phyloP scores from a whole-genome alignment of 371 early-diverging fungal genomes.

The Rhizomucor pusillus region DNA sequence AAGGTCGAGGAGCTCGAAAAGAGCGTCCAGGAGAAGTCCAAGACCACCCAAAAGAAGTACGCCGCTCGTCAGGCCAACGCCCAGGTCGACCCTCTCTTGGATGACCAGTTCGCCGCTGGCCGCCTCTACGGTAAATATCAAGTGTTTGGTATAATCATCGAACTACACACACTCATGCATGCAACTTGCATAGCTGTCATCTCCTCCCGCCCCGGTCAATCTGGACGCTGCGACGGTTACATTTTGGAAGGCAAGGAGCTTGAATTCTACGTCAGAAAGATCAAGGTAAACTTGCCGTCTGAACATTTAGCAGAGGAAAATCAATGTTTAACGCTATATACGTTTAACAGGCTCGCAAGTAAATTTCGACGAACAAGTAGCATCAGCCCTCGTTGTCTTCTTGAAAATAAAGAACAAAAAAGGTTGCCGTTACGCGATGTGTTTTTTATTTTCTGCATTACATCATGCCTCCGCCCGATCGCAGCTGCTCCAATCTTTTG shows the following conservation, averaged over 20 bases:
- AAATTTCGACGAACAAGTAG: neutral
- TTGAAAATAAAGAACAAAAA: too few relatives aligned
- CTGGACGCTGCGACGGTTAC: conserved; percentile 96
- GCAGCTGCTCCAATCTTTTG: conserved; percentile 58
- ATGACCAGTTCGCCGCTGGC: conserved; percentile 91
- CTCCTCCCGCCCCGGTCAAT: conserved; percentile 97
- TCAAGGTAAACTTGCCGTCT: conserved; percentile 48
- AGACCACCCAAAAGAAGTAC: conserved; percentile 82
- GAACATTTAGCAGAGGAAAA: neutral
- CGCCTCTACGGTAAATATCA: conserved; percentile 65
- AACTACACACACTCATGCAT: neutral
- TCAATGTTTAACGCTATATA: neutral
- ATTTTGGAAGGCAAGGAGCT: conserved; percentile 97
- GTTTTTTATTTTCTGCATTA: too few relatives aligned
- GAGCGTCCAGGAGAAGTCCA: conserved; percentile 67
- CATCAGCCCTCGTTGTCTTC: too few relatives aligned
- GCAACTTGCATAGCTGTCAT: conserved; percentile 58
- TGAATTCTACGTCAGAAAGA: conserved; percentile 86
- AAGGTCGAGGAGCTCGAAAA: conserved; percentile 59
- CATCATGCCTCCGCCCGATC: neutral
- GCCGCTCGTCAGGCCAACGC: conserved; percentile 73
- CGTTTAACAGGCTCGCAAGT: conserved; percentile 6
- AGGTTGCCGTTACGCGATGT: too few relatives aligned
- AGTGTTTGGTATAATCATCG: neutral
- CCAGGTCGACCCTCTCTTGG: conserved; percentile 81